A percentile compares a stretch with the other conserved stretches of the same genome.
phyloP scores from a whole-genome alignment of 768 basidiomycete species.

The Boletus rufocinnamomeus region DNA sequence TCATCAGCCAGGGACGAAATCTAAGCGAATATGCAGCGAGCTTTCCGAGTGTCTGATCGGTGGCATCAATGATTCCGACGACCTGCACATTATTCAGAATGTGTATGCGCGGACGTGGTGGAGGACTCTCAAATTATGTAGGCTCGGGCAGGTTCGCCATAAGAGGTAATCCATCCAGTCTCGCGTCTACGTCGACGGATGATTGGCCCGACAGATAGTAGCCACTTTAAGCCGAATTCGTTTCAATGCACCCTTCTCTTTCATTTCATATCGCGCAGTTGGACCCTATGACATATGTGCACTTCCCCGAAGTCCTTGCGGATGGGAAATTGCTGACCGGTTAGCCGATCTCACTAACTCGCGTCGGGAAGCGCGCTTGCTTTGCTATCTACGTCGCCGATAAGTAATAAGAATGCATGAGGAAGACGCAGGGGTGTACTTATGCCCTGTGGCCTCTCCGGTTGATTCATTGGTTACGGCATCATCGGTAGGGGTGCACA shows the following conservation, averaged over 20 bases:
- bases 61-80: constrained; percentile 17
- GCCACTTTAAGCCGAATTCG: background rate
- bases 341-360: constrained; percentile 7
- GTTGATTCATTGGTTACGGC: constrained; percentile 10
- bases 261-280: constrained; percentile 11
- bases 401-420: constrained; percentile 8
- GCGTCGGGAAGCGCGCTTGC: constrained; percentile 10
- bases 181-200: background rate
- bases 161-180: background rate
- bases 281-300: constrained; percentile 21
- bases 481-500: constrained; percentile 14
- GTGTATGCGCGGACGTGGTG: background rate
- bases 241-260: constrained; percentile 3
- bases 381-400: constrained; percentile 5
- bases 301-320: background rate
- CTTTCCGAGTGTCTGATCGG: background rate
- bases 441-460: constrained; percentile 1
- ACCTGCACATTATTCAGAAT: background rate
- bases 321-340: background rate
- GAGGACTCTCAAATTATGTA: constrained; percentile 2
- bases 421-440: constrained; percentile 12
- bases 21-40: constrained; percentile 1
- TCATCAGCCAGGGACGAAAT: constrained; percentile 8
- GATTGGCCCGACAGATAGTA: background rate
- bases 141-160: background rate